Evolutionary conservation across 129 eudicot genomes (phyloP).

Genomic region (Flaveria sonorensis): DNA sequence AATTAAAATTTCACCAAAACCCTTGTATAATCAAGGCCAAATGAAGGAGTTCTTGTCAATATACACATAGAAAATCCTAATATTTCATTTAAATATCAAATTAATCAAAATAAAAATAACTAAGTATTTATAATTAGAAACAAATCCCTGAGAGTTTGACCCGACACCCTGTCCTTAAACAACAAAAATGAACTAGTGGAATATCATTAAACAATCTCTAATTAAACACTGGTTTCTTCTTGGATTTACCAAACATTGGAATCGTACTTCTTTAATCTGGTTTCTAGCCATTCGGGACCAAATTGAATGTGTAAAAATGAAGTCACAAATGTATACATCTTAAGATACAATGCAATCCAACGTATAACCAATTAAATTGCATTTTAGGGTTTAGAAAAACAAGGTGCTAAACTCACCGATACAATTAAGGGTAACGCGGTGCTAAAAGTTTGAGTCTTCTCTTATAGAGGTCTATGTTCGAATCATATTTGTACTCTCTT

Average conservation of each 20-base stretch:
- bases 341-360: no score
- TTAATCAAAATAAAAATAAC: neutral
- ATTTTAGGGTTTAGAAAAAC: no score
- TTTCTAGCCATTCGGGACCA: no score
- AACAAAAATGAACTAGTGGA: slow-evolving; percentile 13
- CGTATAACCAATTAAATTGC: no score
- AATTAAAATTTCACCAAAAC: neutral
- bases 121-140: neutral
- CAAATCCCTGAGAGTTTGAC: neutral
- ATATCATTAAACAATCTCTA: neutral
- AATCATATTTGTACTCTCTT: no score
- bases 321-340: no score
- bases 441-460: no score
- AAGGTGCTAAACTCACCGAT: no score
- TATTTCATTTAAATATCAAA: neutral
- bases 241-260: slow-evolving; percentile 7
- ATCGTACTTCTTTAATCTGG: neutral
- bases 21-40: neutral
- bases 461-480: no score
- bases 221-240: no score
- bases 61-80: neutral
- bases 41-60: neutral
- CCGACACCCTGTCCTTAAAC: neutral
- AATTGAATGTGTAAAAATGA: no score
- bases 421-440: no score